phyloP scores from a whole-genome alignment of 441 rosid genomes.

The Aleurites moluccanus region DNA sequence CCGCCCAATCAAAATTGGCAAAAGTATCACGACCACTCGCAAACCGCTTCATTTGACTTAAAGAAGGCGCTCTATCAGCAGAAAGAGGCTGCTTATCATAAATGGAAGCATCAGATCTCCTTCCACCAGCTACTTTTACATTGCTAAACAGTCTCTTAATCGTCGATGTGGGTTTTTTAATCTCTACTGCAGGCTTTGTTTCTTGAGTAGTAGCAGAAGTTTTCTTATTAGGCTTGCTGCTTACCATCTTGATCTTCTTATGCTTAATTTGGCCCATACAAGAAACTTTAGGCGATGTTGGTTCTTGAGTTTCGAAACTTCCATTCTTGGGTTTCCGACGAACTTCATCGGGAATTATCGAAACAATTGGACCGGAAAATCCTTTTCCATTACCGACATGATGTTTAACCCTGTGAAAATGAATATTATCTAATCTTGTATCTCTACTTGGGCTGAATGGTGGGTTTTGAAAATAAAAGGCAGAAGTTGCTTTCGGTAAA shows the following conservation, averaged over 20 bases:
- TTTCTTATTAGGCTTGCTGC: neutral
- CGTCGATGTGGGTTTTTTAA: slow-evolving; percentile 30
- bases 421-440: slow-evolving; percentile 32
- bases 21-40: slow-evolving; percentile 66
- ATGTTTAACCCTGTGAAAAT: slow-evolving; percentile 28
- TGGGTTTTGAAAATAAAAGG: slow-evolving; percentile 49
- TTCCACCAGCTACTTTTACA: slow-evolving; percentile 12
- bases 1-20: slow-evolving; percentile 65
- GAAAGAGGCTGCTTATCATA: slow-evolving; percentile 19
- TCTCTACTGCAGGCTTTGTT: slow-evolving; percentile 20
- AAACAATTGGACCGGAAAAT: slow-evolving; percentile 64
- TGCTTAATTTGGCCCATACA: slow-evolving; percentile 92
- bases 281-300: slow-evolving; percentile 84
- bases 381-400: slow-evolving; percentile 26
- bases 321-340: slow-evolving; percentile 45
- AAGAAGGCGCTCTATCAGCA: slow-evolving; percentile 52
- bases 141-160: slow-evolving; percentile 40
- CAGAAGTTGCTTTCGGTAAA: slow-evolving; percentile 60
- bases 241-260: slow-evolving; percentile 36
- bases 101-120: slow-evolving; percentile 29
- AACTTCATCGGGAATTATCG: slow-evolving; percentile 60
- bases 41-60: slow-evolving; percentile 76
- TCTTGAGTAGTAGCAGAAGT: slow-evolving; percentile 18
- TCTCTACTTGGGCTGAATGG: slow-evolving; percentile 70
- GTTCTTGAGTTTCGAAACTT: slow-evolving; percentile 47